These are phyloP conservation scores for Eucalyptus regnans DNA, from an alignment of 345 rosid genomes.

Conservation along the genomic window DNA sequence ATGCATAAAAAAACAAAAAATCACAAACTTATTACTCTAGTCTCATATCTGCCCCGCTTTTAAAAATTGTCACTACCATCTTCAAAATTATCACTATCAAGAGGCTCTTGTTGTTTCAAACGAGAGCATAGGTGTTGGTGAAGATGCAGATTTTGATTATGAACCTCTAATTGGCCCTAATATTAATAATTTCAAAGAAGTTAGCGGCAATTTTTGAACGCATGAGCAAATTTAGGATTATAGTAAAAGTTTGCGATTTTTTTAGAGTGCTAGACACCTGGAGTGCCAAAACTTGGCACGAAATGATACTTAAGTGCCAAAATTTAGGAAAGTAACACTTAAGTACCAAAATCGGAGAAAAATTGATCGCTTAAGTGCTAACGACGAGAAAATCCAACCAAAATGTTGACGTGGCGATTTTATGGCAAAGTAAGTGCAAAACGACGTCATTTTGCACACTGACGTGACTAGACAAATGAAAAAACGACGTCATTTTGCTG, in stretches of 20 bases:
- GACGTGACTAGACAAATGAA: no score
- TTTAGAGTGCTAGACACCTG: no score
- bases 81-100: not conserved
- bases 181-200: no score
- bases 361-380: no score
- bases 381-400: accelerated
- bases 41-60: not conserved
- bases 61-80: not conserved
- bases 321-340: no score
- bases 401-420: accelerated
- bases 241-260: no score
- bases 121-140: accelerated
- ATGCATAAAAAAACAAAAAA: not conserved
- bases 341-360: no score
- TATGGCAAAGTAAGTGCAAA: accelerated
- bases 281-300: accelerated
- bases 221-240: not conserved
- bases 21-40: not conserved
- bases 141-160: not conserved
- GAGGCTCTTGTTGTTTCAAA: accelerated
- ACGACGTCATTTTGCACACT: no score
- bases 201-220: accelerated
- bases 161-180: not conserved
- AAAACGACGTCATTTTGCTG: no score
- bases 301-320: no score